Conservation (phyloP, 2,329 filamentous ascomycete genomes). For the Fonsecaea erecta region DNA sequence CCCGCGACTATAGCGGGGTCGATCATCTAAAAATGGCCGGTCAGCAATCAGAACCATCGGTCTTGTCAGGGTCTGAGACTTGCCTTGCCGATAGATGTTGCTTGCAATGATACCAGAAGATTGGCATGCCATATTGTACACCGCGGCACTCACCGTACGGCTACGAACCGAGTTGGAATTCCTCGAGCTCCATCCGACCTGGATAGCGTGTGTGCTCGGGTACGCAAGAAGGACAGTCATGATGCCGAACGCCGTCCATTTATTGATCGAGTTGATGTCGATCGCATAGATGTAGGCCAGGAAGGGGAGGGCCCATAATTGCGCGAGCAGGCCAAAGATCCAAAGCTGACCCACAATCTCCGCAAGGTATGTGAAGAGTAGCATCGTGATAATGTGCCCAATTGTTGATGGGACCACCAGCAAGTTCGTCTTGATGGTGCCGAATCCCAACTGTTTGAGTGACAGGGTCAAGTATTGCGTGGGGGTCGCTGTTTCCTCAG, state of each 20-base stretch:
- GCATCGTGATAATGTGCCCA: slow-evolving; percentile 62
- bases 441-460: slow-evolving; percentile 49
- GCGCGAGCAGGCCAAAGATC: slow-evolving; percentile 52
- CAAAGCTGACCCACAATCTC: slow-evolving; percentile 52
- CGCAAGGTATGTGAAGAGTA: slow-evolving; percentile 51
- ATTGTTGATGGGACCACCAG: slow-evolving; percentile 64
- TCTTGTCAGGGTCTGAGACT: background rate
- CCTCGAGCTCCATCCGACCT: slow-evolving; percentile 55
- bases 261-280: slow-evolving; percentile 44
- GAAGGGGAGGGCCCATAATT: slow-evolving; percentile 59
- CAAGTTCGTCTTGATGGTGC: slow-evolving; percentile 54
- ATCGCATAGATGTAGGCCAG: slow-evolving; percentile 57
- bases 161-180: slow-evolving; percentile 58
- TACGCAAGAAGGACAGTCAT: slow-evolving; percentile 52
- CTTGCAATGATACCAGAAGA: slow-evolving; percentile 43
- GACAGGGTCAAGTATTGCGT: slow-evolving; percentile 54
- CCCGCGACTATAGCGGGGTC: slow-evolving; percentile 62
- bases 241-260: slow-evolving; percentile 52
- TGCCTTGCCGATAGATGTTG: slow-evolving; percentile 44
- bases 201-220: slow-evolving; percentile 56
- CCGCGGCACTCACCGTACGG: slow-evolving; percentile 53
- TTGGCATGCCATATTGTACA: slow-evolving; percentile 57
- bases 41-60: background rate
- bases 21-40: slow-evolving; percentile 46
- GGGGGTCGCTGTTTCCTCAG: slow-evolving; percentile 47